Evolutionary conservation across 2,329 filamentous ascomycete species (phyloP), one percentile per base, ranked within the genome.

Genomic region (Phialophora verrucosa): DNA sequence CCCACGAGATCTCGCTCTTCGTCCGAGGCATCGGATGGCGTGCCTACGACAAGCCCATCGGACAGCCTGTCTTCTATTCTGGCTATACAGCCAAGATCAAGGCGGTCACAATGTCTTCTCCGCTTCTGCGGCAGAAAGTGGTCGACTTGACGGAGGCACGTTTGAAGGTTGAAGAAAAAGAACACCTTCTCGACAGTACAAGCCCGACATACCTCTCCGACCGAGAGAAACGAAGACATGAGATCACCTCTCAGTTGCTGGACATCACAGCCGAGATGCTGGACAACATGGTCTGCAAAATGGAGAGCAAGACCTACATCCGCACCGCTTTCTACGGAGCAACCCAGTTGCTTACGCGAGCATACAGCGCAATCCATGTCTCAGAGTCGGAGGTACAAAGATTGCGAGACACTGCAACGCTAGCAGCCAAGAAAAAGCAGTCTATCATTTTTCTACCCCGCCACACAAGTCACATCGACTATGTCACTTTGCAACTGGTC

Each of bases 211-310:
- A 71, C 31, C 62, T 68, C 47, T 62, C 61, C 60, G 47, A 66
- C 67, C 67, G 64, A 63, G 80, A 80, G 4, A 84, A 84, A 68
- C 82, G 86, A 63, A 86, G 83, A 61, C 82, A 80, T 63, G 87
- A 90, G 73, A 87, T 98, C 63, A 88, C 93, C 74, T 83, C 83
- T 44, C 89, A 89, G 65, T 81, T 99, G 54, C 84, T 88, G 62
- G 89, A 97, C 75, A 89, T 97, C 4, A 91, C 92, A 3, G 92
- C 95, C 70, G 89, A 90, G 71, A 89, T 95, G 85, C 92, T 93
- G 27, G 92, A 97, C 75, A 88, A 90, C 69, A 98, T 99, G 95
- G 97, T 99, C 69, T 98, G 94, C 85, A 99, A 99, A 80, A 94
- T 98, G 85, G 95, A 99, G 79, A 96, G 90, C 83, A 96, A 93